Conservation (phyloP, 257 asterid genomes). For the Thymus mandschuricus region DNA sequence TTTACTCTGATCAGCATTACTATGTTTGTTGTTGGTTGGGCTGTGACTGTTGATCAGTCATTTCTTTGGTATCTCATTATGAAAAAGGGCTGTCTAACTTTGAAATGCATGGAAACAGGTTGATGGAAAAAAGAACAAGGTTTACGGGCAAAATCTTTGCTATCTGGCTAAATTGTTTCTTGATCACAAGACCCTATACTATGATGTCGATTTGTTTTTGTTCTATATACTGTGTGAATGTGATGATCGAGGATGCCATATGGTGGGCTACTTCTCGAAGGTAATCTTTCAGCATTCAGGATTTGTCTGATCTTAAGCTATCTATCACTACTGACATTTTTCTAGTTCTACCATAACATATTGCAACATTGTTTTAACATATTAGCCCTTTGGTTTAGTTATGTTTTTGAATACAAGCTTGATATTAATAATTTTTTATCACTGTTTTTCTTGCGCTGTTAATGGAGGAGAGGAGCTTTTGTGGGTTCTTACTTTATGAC, state of each 20-base stretch:
- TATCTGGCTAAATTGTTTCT: conserved; percentile 91
- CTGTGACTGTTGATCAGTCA: conserved; percentile 6
- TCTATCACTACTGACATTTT: background rate
- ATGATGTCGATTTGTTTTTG: conserved; percentile 84
- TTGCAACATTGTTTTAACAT: background rate
- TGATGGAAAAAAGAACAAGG: conserved; percentile 97
- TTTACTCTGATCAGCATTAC: background rate
- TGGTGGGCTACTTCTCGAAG: conserved; percentile 99
- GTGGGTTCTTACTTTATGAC: background rate
- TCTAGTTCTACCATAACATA: background rate
- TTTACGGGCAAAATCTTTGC: conserved; percentile 94
- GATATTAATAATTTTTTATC: background rate
- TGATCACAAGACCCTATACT: conserved; percentile 93
- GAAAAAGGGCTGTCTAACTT: conserved; percentile 22
- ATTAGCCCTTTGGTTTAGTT: conserved; percentile 30
- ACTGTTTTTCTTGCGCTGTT: background rate
- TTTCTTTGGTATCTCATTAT: conserved; percentile 3
- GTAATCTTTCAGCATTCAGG: conserved; percentile 39
- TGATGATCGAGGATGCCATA: conserved; percentile 98
- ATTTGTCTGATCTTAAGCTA: background rate
- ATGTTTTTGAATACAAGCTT: background rate
- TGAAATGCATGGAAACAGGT: conserved; percentile 59
- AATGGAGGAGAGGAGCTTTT: background rate
- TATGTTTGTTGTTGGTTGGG: conserved; percentile 5
- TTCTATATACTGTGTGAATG: conserved; percentile 92